Percentiles rank a stretch among this genome's conserved stretches.
Conservation (phyloP, 2,329 filamentous ascomycete genomes). For the Aschersonia sp. region DNA sequence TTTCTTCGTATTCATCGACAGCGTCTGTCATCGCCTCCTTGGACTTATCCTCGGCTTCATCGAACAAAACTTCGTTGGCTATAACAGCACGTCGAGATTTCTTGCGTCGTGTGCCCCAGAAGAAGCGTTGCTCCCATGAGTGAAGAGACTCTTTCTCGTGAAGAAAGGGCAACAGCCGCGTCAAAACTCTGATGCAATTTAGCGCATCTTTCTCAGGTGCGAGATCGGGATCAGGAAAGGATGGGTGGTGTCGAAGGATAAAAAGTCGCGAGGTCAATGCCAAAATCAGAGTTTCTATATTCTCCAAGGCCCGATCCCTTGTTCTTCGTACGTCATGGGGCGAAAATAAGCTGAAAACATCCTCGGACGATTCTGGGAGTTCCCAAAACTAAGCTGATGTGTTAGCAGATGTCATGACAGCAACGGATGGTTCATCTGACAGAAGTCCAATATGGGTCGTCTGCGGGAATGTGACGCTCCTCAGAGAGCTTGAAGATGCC, state of each 20-base stretch:
- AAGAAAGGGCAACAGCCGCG: constrained; percentile 75
- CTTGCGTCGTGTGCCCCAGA: constrained; percentile 68
- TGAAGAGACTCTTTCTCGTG: constrained; percentile 79
- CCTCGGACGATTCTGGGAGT: constrained; percentile 85
- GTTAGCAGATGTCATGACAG: constrained; percentile 1
- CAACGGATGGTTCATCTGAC: constrained; percentile 34
- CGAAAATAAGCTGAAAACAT: constrained; percentile 93
- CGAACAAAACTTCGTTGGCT: constrained; percentile 68
- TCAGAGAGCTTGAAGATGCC: constrained; percentile 96
- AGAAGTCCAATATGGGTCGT: constrained; percentile 87
- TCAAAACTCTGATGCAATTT: constrained; percentile 88
- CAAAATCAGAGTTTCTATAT: constrained; percentile 78
- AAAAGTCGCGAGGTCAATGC: constrained; percentile 74
- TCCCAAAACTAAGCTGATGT: constrained; percentile 70
- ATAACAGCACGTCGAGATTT: constrained; percentile 52
- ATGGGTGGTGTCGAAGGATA: constrained; percentile 72
- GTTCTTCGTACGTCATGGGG: constrained; percentile 78
- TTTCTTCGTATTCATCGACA: constrained; percentile 57
- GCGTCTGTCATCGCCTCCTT: constrained; percentile 27
- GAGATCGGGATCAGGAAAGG: constrained; percentile 75
- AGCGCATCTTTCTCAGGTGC: constrained; percentile 80
- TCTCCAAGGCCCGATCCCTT: constrained; percentile 70
- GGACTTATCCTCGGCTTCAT: constrained; percentile 50
- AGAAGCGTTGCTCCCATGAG: constrained; percentile 84
- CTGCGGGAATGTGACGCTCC: constrained; percentile 70